Conservation (phyloP, 2,329 filamentous ascomycete genomes). For the Fusarium veterinarium region DNA sequence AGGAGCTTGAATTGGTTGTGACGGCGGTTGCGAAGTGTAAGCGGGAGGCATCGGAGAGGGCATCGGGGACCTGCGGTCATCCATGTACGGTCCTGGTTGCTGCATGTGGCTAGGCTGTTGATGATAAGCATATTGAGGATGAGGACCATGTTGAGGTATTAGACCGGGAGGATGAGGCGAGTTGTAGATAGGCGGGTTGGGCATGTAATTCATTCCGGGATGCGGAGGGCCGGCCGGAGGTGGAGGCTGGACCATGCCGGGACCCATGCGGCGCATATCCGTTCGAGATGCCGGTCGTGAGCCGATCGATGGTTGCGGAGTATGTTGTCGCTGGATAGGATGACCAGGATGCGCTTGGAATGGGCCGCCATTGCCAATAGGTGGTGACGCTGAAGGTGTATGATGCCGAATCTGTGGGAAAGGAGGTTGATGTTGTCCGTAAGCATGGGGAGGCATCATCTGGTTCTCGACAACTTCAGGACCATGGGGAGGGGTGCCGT, state of each 20-base stretch:
- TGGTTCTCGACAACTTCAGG: conserved; percentile 69
- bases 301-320: conserved; percentile 79
- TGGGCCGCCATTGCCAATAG: conserved; percentile 81
- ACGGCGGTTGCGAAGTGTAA: conserved; percentile 70
- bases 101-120: conserved; percentile 47
- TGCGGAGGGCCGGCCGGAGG: conserved; percentile 66
- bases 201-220: conserved; percentile 81
- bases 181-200: conserved; percentile 87
- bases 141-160: conserved; percentile 38
- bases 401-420: conserved; percentile 86
- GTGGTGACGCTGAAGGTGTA: conserved; percentile 88
- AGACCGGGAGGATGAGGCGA: conserved; percentile 53
- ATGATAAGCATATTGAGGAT: conserved; percentile 39
- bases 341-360: conserved; percentile 62
- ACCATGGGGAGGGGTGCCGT: conserved; percentile 74
- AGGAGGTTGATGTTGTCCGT: conserved; percentile 66
- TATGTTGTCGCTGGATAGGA: conserved; percentile 74
- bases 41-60: conserved; percentile 72
- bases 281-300: conserved; percentile 80
- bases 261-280: conserved; percentile 79
- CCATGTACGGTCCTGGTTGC: conserved; percentile 74
- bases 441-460: conserved; percentile 77
- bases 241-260: conserved; percentile 73
- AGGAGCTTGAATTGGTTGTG: conserved; percentile 58
- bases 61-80: conserved; percentile 70